Base-by-base conservation (phyloP, 495 filamentous ascomycete species). In the Clohesyomyces aquaticus region DNA sequence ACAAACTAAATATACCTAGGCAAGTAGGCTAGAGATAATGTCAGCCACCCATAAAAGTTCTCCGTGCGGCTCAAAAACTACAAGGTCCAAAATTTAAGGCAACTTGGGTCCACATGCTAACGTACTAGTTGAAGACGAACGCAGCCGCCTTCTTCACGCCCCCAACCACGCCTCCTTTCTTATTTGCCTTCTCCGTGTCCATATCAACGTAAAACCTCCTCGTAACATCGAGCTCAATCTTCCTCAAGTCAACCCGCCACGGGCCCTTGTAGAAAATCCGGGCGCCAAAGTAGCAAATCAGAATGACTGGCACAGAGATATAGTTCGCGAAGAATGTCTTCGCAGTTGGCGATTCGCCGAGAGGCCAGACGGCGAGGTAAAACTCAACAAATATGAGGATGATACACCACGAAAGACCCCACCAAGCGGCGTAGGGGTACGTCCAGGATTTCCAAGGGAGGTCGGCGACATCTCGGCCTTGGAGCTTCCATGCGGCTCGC, bases 401-500 rank as follows among this genome's bases (percentile, higher is more conserved):
- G 27, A 69, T 61, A 54, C 68, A 69, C 68, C 71, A 73, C 22
- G 6, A 19, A 18, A 73, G 61, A n/a, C 68, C 68, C 68, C 59
- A 73, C 48, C 50, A 71, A 14, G 68, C 68, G 12, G 61, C 71
- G 22, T 56, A 71, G 0, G 70, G 70, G 43, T 43, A 73, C 21
- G 71, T 66, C 71, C 68, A 73, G n/a, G 65, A 65, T 47, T 66
- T 68, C 65, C 68, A 71, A 19, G 68, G 68, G 22, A 73, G 71
- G 23, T 69, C 71, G 4, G 19, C 16, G 19, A 43, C 11, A 14
- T 9, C 8, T 41, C 62, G 65, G 57, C 69, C 65, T 43, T 73
- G 68, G 3, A 67, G 28, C 32, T 63, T 63, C 71, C 68, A 73
- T 4, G 71, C 29, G 48, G 67, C 38, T 16, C 71, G 68, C 53